Evolutionary conservation across 176 grass and related monocot species (phyloP), one percentile per base, ranked within the genome.

Genomic region (Coix lacrymajobi): DNA sequence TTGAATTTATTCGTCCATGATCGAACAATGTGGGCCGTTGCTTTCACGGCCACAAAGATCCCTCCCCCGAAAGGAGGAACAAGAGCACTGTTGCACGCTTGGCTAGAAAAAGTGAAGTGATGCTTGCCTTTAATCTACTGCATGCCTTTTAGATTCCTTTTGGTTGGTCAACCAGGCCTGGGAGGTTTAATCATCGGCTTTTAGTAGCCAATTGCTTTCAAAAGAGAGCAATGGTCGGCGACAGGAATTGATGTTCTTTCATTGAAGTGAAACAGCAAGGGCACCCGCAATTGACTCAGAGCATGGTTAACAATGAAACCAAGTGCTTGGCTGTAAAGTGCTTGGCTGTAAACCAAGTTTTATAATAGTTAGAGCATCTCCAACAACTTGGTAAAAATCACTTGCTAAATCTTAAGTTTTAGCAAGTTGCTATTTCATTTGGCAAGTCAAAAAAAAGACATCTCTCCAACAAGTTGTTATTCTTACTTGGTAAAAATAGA

Each of bases 91-190:
- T 31, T 62, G 71, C 63, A 36, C 43, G 36, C 69, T 58, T 49
- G 49, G 37, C 64, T 30, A 56, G 51, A 81, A 76, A 85, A 73
- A 85, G 88, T 45, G 77, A 82, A 77, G 64, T 52, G 72, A 54
- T 44, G 71, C 26, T 56, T 34, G 17, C 46, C 43, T 81, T 77
- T 63, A 54, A 70, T 71, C 71, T 69, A 63, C 3, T 51, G 46
- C 64, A 64, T 77, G 40, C 1, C 39, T 43, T 14, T 11, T 66
- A 45, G 54, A 81, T 85, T 77, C 71, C 78, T 77, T 48, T 82
- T 36, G 73, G 54, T 71, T 85, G 26, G 83, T 85, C 78, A 73
- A 89, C 45, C 37, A 46, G 56, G 40, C 22, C 8, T 4, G 36
- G 17, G 11, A 3, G 10, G 10, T 26, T 61, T 36, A 68, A 77